Evolutionary conservation across 352 stramenopile species (phyloP).

Genomic region (Globisporangium parvum): DNA sequence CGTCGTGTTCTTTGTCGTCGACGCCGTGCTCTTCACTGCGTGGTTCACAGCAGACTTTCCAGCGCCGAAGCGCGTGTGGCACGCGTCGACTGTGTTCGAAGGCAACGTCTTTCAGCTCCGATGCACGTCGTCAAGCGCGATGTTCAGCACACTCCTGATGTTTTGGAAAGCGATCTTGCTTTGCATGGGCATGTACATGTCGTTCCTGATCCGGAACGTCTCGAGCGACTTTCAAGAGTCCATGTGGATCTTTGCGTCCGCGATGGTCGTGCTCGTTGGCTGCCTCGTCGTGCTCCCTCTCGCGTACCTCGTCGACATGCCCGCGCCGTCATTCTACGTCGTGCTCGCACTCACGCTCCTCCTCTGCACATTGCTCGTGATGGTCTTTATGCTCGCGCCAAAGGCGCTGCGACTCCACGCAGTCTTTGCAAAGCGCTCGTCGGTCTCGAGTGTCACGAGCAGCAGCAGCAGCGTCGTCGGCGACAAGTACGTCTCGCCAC

Average conservation of each 20-base stretch:
- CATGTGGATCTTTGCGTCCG: slow-evolving; percentile 27
- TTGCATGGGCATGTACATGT: slow-evolving; percentile 13
- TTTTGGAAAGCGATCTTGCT: slow-evolving; percentile 36
- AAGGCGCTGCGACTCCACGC: neutral
- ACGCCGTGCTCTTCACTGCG: slow-evolving; percentile 19
- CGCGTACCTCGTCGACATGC: slow-evolving; percentile 18
- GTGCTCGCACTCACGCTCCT: slow-evolving; percentile 11
- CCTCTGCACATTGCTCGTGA: slow-evolving; percentile 10
- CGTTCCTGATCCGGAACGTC: slow-evolving; percentile 26
- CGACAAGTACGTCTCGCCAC: no score
- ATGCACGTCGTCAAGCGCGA: slow-evolving; percentile 16
- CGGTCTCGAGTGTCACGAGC: no score
- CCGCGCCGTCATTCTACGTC: slow-evolving; percentile 12
- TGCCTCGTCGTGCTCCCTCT: slow-evolving; percentile 19
- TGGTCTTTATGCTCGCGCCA: slow-evolving; percentile 14
- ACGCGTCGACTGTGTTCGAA: slow-evolving; percentile 6
- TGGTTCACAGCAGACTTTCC: slow-evolving; percentile 28
- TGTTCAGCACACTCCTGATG: slow-evolving; percentile 31
- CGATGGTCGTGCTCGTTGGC: slow-evolving; percentile 16
- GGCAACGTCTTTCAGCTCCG: slow-evolving; percentile 8
- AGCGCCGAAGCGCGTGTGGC: slow-evolving; percentile 1
- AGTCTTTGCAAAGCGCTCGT: no score
- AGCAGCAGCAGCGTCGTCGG: no score
- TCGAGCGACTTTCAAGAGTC: slow-evolving; percentile 40
- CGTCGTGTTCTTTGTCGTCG: slow-evolving; percentile 17